Evolutionary conservation across 768 basidiomycete species (phyloP).

Genomic region (Kwoniella dejecticola): DNA sequence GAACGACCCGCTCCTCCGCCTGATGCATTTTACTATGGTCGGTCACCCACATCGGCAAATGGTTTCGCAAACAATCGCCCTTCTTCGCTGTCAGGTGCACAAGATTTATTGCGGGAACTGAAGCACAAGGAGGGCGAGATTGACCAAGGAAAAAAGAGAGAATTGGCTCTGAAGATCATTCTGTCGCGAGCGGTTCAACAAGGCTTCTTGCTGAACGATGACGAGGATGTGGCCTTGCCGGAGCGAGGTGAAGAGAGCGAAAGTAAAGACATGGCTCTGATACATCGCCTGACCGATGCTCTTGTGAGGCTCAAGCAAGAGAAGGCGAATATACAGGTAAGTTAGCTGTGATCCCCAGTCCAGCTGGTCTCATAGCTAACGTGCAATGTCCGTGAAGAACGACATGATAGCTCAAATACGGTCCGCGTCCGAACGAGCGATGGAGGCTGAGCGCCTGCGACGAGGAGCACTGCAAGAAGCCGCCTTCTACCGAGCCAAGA

Average conservation of each 20-base stretch:
- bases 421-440: conserved; percentile 72
- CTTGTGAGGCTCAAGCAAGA: conserved; percentile 68
- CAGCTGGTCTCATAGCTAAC: conserved; percentile 1
- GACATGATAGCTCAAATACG: conserved; percentile 68
- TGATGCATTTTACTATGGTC: conserved; percentile 64
- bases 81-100: conserved; percentile 45
- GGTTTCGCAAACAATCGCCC: conserved; percentile 33
- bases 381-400: conserved; percentile 22
- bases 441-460: conserved; percentile 76
- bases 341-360: background rate
- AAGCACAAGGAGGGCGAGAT: conserved; percentile 81
- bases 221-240: conserved; percentile 59
- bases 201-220: conserved; percentile 68
- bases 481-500: conserved; percentile 91
- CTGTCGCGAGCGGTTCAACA: conserved; percentile 71
- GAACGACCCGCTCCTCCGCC: conserved; percentile 59
- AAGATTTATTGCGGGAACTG: conserved; percentile 75
- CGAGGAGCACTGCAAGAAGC: conserved; percentile 85
- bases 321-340: conserved; percentile 47
- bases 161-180: conserved; percentile 83
- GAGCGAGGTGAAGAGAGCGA: conserved; percentile 59
- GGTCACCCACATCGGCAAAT: conserved; percentile 51
- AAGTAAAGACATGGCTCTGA: conserved; percentile 57
- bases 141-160: conserved; percentile 71
- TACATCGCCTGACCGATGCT: conserved; percentile 66